Conservation (phyloP, 2,329 filamentous ascomycete genomes). For the Biscogniauxia sp. region DNA sequence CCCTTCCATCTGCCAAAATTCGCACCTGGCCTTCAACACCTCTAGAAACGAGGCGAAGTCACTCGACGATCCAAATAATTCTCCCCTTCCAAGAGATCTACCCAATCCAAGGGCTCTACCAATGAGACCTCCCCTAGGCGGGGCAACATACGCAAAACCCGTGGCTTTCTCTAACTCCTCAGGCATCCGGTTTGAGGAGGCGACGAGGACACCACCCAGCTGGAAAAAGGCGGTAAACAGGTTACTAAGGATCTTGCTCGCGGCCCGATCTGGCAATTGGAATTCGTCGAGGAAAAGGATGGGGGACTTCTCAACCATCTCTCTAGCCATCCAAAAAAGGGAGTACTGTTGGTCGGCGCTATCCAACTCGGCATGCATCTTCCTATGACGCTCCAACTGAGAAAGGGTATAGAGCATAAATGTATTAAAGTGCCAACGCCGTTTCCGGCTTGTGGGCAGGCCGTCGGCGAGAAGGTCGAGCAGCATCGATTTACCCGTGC, state of each 20-base stretch:
- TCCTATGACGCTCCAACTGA: conserved; percentile 65
- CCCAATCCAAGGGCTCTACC: conserved; percentile 46
- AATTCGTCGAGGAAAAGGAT: conserved; percentile 83
- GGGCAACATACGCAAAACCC: conserved; percentile 64
- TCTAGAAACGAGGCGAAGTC: conserved; percentile 77
- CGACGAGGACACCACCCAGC: conserved; percentile 74
- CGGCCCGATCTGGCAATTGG: conserved; percentile 74
- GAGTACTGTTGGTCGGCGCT: conserved; percentile 57
- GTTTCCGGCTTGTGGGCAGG: conserved; percentile 69
- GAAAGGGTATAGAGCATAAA: conserved; percentile 80
- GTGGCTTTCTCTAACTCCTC: conserved; percentile 76
- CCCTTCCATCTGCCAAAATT: conserved; percentile 82
- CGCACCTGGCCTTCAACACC: conserved; percentile 72
- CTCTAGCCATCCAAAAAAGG: conserved; percentile 70
- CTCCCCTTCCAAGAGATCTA: conserved; percentile 38
- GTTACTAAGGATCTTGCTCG: conserved; percentile 76
- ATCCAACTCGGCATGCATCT: conserved; percentile 26
- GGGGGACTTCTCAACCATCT: conserved; percentile 71
- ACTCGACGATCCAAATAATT: conserved; percentile 58
- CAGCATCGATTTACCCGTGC: conserved; percentile 83
- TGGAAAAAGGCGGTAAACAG: conserved; percentile 80
- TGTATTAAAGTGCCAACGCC: conserved; percentile 79
- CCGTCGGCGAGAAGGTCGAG: conserved; percentile 77
- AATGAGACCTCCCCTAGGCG: conserved; percentile 48
- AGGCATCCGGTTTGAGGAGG: conserved; percentile 80